phyloP scores from a whole-genome alignment of 2,329 filamentous ascomycete species.

The Cercospora nicotianae region DNA sequence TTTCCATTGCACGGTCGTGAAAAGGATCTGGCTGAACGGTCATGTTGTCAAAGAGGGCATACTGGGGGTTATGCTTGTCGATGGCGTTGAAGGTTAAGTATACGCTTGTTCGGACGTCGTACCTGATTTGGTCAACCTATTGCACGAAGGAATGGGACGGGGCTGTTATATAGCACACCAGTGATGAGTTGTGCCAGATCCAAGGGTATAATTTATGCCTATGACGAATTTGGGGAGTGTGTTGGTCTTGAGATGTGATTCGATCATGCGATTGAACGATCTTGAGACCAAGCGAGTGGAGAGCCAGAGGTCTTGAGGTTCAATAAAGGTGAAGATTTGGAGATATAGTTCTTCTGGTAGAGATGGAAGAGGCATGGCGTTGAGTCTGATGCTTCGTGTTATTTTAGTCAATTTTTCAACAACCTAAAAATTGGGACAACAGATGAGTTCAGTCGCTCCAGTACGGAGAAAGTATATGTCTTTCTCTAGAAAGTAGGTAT shows the following conservation, averaged over 20 bases:
- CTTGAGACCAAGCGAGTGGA: slow-evolving; percentile 19
- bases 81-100: slow-evolving; percentile 25
- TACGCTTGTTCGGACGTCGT: slow-evolving; percentile 22
- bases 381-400: background rate
- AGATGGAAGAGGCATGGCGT: background rate
- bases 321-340: slow-evolving; percentile 25
- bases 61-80: slow-evolving; percentile 26
- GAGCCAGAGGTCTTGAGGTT: slow-evolving; percentile 27
- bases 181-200: slow-evolving; percentile 21
- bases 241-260: slow-evolving; percentile 19
- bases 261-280: slow-evolving; percentile 19
- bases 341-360: slow-evolving; percentile 33
- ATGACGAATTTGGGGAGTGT: slow-evolving; percentile 24
- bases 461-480: background rate
- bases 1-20: slow-evolving; percentile 25
- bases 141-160: too few relatives aligned
- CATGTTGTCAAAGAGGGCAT: slow-evolving; percentile 28
- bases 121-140: background rate
- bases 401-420: background rate
- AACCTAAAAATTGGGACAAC: background rate
- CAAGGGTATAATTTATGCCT: slow-evolving; percentile 24
- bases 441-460: background rate
- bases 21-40: slow-evolving; percentile 21
- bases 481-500: too few relatives aligned
- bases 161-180: slow-evolving; percentile 25